phyloP scores from a whole-genome alignment of 2,329 filamentous ascomycete species.

The Alternaria tenuissima region DNA sequence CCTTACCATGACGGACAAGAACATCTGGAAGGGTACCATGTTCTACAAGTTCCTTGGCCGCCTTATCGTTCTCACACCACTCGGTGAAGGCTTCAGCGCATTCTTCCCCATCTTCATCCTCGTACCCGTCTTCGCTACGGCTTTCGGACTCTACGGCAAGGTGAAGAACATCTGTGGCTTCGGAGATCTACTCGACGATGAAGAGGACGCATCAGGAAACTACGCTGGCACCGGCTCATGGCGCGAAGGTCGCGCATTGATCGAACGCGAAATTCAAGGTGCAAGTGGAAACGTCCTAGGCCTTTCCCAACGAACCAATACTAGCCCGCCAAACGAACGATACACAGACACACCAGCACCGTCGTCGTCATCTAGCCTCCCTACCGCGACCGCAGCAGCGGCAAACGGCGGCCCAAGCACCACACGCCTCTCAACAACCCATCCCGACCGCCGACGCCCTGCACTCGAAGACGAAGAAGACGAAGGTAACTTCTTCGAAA shows the following conservation, averaged over 20 bases:
- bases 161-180: slow-evolving; percentile 81
- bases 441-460: slow-evolving; percentile 31
- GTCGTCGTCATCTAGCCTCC: neutral
- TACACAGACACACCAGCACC: slow-evolving; percentile 35
- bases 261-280: slow-evolving; percentile 76
- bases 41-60: slow-evolving; percentile 89
- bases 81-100: slow-evolving; percentile 85
- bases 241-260: slow-evolving; percentile 90
- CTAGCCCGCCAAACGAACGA: slow-evolving; percentile 29
- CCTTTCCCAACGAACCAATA: slow-evolving; percentile 30
- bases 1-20: slow-evolving; percentile 80
- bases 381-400: neutral
- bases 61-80: slow-evolving; percentile 80
- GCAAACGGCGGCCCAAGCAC: slow-evolving; percentile 21
- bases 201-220: slow-evolving; percentile 65
- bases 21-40: slow-evolving; percentile 76
- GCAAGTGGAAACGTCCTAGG: slow-evolving; percentile 50
- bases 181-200: slow-evolving; percentile 78
- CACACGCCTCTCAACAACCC: slow-evolving; percentile 2
- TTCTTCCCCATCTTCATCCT: slow-evolving; percentile 90
- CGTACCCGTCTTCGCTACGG: slow-evolving; percentile 81
- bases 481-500: slow-evolving; percentile 83
- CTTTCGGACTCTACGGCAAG: slow-evolving; percentile 89
- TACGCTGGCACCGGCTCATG: slow-evolving; percentile 82
- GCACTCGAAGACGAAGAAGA: slow-evolving; percentile 65